phyloP scores from a whole-genome alignment of 2,329 filamentous ascomycete species.

The Penicillium sp. region DNA sequence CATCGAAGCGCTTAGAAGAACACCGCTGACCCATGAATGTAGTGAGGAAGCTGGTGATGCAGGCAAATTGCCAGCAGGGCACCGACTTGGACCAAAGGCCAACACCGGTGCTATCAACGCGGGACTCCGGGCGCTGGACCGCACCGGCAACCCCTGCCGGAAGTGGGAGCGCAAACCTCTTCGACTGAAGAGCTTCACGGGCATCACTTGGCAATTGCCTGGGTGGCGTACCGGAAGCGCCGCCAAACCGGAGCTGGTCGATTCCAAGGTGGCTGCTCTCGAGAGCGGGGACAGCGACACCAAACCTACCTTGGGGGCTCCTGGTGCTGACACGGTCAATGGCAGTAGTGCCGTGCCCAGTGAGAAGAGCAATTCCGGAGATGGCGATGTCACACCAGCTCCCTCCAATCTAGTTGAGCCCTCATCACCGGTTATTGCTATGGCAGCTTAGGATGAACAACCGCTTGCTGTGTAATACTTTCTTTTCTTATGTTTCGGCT shows the following conservation, averaged over 20 bases:
- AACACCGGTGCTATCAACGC: conserved; percentile 98
- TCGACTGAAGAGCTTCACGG: conserved; percentile 85
- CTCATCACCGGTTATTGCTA: conserved; percentile 45
- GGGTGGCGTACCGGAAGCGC: conserved; percentile 64
- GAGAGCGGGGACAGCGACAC: conserved; percentile 51
- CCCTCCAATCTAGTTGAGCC: conserved; percentile 47
- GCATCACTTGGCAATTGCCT: conserved; percentile 71
- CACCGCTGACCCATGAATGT: conserved; percentile 2
- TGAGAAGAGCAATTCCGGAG: conserved; percentile 55
- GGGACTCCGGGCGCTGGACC: conserved; percentile 85
- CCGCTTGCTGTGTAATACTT: conserved; percentile 25
- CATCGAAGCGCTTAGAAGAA: background rate
- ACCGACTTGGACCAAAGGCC: conserved; percentile 91
- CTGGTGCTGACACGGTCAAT: conserved; percentile 18
- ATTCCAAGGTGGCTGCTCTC: conserved; percentile 51
- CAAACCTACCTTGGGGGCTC: conserved; percentile 50
- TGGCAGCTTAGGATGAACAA: conserved; percentile 29
- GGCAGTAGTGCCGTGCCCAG: conserved; percentile 50
- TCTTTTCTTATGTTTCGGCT: conserved; percentile 4
- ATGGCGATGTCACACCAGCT: conserved; percentile 43
- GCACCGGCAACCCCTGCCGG: conserved; percentile 83
- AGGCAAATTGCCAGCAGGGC: conserved; percentile 41
- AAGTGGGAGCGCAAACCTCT: conserved; percentile 84
- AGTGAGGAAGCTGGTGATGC: conserved; percentile 50
- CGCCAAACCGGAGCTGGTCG: conserved; percentile 39